Conservation (phyloP, 2,329 filamentous ascomycete species). For the Claviceps humidiphila region DNA sequence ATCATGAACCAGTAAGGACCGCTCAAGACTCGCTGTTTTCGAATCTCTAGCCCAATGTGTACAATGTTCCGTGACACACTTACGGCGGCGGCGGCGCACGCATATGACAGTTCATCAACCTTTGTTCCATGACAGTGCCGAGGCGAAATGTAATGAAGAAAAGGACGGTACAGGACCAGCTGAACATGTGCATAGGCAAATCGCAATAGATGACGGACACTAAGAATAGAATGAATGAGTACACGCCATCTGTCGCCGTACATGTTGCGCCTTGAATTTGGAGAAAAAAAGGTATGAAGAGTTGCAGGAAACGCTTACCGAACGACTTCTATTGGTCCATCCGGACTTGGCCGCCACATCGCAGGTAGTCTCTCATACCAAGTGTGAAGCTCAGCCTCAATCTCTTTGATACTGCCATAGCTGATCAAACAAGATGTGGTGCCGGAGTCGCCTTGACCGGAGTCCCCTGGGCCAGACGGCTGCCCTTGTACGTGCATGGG, state of each 20-base stretch:
- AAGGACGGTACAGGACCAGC: conserved; percentile 70
- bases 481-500: conserved; percentile 45
- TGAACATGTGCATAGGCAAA: conserved; percentile 76
- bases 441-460: conserved; percentile 26
- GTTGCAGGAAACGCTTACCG: conserved; percentile 40
- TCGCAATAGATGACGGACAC: conserved; percentile 60
- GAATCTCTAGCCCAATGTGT: conserved; percentile 67
- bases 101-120: conserved; percentile 66
- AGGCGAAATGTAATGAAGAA: conserved; percentile 69
- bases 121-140: conserved; percentile 39
- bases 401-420: conserved; percentile 48
- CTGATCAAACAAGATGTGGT: conserved; percentile 48
- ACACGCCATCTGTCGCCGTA: not conserved
- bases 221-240: conserved; percentile 12
- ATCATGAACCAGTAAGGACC: conserved; percentile 81
- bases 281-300: too few relatives aligned
- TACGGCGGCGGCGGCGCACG: conserved; percentile 51
- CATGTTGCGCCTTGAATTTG: too few relatives aligned
- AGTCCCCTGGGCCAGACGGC: conserved; percentile 27
- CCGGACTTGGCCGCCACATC: conserved; percentile 65
- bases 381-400: conserved; percentile 47
- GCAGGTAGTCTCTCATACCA: conserved; percentile 59
- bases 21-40: conserved; percentile 58
- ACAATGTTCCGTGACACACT: conserved; percentile 60
- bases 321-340: conserved; percentile 60